Evolutionary conservation across 2,329 filamentous ascomycete species (phyloP).

Genomic region (Colletotrichum melonis): DNA sequence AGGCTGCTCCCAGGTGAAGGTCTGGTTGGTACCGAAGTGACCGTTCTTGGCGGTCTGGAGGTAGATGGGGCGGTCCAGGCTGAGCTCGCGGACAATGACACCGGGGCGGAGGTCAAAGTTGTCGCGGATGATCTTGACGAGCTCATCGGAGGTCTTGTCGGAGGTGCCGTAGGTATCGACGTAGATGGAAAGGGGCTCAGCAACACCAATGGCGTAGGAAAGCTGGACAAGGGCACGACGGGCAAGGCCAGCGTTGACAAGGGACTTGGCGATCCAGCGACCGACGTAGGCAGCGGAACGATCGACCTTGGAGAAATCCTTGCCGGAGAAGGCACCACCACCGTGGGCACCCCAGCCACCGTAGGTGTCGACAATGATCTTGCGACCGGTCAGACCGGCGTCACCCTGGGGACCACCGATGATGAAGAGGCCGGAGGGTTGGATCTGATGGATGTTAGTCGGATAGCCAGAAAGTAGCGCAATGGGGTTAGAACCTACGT

Average conservation of each 20-base stretch:
- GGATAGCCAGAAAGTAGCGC: slow-evolving; percentile 12
- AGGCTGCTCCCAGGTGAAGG: slow-evolving; percentile 98
- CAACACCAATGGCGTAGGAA: slow-evolving; percentile 98
- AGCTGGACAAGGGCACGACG: slow-evolving; percentile 97
- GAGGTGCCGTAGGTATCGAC: slow-evolving; percentile 98
- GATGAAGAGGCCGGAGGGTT: slow-evolving; percentile 98
- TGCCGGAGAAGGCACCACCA: slow-evolving; percentile 99
- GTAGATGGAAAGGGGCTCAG: slow-evolving; percentile 97
- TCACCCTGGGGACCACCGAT: slow-evolving; percentile 99
- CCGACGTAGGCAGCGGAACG: slow-evolving; percentile 97
- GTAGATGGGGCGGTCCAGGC: slow-evolving; percentile 97
- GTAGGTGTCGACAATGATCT: slow-evolving; percentile 99
- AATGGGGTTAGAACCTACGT: slow-evolving; percentile 69
- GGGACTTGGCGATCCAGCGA: slow-evolving; percentile 99
- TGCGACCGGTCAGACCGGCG: slow-evolving; percentile 96
- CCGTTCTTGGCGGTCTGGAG: slow-evolving; percentile 99
- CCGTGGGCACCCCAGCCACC: slow-evolving; percentile 99
- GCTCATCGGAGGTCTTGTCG: slow-evolving; percentile 86
- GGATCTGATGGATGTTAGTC: slow-evolving; percentile 69
- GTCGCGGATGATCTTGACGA: slow-evolving; percentile 91
- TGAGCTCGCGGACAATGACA: slow-evolving; percentile 98
- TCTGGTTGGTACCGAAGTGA: slow-evolving; percentile 97
- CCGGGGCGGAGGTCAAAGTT: slow-evolving; percentile 99
- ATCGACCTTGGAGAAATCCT: slow-evolving; percentile 99
- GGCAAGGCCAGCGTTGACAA: slow-evolving; percentile 88